Base-by-base conservation (phyloP, 2,329 filamentous ascomycete genomes). In the Trichoderma lentiforme region DNA sequence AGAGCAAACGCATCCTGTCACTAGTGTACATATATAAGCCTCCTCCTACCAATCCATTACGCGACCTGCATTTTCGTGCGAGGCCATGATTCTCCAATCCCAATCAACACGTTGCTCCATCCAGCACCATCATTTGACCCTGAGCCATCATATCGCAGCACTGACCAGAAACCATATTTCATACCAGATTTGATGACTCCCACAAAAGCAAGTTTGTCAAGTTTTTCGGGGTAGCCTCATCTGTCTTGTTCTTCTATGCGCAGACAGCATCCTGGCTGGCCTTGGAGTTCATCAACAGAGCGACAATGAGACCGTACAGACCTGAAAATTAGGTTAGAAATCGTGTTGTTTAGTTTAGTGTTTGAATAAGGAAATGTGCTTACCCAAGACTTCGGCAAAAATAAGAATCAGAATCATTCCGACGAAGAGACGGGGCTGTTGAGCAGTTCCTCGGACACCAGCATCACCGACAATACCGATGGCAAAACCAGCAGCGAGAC, bases 211-310 rank as follows among this genome's bases (percentile, higher is more conserved):
- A 30, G 62, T 30, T 57, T 60, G 53, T 36, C 61, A 60, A 66
- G 53, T 36, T 71, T 70, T 73, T 71, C 63, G 70, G 64, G 62
- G 71, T 58, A 43, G 58, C 53, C 72, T 53, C 61, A 5, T 26
- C 21, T 34, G 61, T 32, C 12, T 63, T 1, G 21, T 53, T 32
- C 30, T 26, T 26, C 39, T 73, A 71, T 62, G 61, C 53, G 84
- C 92, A 94, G 73, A 76, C 81, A 77, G 87, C 87, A 79, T 91
- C 88, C 77, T 90, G 84, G 73, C 84, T 84, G 51, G 92, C 93
- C 87, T 96, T 97, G 73, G 96, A 97, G 93, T 98, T 99, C 97
- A 99, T 99, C 82, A 99, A 91, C 81, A 99, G 92, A 76, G 96
- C 96, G 77, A 99, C 96, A 83, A 99, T 99, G 80, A 99, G 89